Base-by-base conservation (phyloP, 2,329 filamentous ascomycete genomes). In the Hypoxylon sp. region DNA sequence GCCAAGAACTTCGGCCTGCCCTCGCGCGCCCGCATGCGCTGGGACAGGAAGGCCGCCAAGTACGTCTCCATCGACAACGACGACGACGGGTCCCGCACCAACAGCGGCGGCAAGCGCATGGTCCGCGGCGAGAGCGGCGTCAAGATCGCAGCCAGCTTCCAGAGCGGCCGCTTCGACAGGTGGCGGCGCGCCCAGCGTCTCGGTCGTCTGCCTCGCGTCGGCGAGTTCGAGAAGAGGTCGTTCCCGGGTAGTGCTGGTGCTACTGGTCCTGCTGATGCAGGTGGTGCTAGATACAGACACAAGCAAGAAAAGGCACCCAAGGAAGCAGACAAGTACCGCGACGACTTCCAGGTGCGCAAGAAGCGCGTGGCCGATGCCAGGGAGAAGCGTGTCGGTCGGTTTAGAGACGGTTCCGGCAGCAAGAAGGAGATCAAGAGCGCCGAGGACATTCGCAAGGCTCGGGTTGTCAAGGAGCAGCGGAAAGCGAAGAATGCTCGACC, bases 11-110 rank as follows among this genome's bases (percentile, higher is more conserved):
- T 97, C 69, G 91, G 85, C 55, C 85, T 90, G 63, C 84, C 91
- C 2, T 82, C 86, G 35, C 88, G 86, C 63, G 74, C 86, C 37
- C 83, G 86, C 61, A 87, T 96, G 86, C 88, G 94, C 61, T 99
- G 94, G 94, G 94, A 99, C 76, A 93, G 95, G 77, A 96, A 96
- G 73, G 84, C 86, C 66, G 95, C 90, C 75, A 97, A 97, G 74
- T 99, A 97, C 75, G 93, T 99, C 25, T 80, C 90, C 8, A 84
- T 90, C 25, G 86, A 86, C 63, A 97, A 99, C 78, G 94, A 99
- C 74, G 90, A 96, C 63, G 95, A 99, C 74, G 94, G 94, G 27
- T 95, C 84, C 20, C 86, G 85, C 64, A 56, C 86, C 67, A 82
- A 29, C 2, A 45, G 49, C 21, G 50, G 32, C 35, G 59, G 86